A percentile compares a stretch with the other conserved stretches of the same genome.
phyloP scores from a whole-genome alignment of 106 monocot genomes.

The Dendrobium officinale region DNA sequence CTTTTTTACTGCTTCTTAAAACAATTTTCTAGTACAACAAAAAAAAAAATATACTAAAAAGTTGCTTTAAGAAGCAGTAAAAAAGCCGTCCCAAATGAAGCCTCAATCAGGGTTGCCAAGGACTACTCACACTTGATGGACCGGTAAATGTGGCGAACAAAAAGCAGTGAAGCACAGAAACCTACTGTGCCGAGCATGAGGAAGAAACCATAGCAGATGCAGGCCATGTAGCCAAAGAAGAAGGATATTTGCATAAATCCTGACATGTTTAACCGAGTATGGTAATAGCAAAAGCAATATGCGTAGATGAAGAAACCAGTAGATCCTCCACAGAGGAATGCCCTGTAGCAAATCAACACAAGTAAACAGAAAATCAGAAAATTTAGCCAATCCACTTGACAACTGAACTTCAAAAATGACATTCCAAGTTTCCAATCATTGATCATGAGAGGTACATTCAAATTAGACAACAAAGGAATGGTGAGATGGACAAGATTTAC shows the following conservation, averaged over 20 bases:
- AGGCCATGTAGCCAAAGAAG: constrained; percentile 47
- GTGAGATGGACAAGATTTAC: too few species aligned
- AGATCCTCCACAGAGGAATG: constrained; percentile 60
- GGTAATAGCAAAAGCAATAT: constrained; percentile 58
- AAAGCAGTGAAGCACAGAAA: constrained; percentile 46
- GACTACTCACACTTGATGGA: constrained; percentile 67
- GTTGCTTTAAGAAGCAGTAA: too few species aligned
- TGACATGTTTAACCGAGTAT: constrained; percentile 59
- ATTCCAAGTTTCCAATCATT: background rate
- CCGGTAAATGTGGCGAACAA: constrained; percentile 62
- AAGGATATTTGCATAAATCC: constrained; percentile 64
- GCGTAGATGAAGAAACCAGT: constrained; percentile 56
- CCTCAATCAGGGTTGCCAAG: too few species aligned
- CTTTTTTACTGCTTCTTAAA: too few species aligned
- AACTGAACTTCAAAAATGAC: background rate
- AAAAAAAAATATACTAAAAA: too few species aligned
- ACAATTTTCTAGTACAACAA: too few species aligned
- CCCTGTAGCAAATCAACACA: constrained; percentile 16
- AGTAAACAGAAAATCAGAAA: background rate
- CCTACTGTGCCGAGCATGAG: constrained; percentile 57
- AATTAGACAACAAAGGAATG: too few species aligned
- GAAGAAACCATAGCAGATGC: constrained; percentile 24
- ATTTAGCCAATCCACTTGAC: background rate
- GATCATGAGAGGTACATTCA: background rate
- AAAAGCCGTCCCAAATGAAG: too few species aligned